Evolutionary conservation across 768 basidiomycete species (phyloP).

Genomic region (Crepidotus variabilis): DNA sequence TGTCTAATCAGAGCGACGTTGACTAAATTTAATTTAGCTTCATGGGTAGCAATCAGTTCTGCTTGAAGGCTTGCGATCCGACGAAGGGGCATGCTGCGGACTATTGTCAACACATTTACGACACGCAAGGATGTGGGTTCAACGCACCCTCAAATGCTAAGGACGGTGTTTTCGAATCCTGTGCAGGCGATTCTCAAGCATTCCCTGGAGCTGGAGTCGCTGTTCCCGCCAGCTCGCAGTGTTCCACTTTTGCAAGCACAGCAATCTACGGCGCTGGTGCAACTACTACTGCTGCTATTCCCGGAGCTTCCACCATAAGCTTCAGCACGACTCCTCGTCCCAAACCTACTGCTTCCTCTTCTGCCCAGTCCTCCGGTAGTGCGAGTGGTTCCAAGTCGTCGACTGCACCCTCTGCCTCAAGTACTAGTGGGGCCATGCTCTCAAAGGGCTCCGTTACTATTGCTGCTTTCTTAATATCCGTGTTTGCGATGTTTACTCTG

Average conservation of each 20-base stretch:
- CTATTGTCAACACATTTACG: constrained; percentile 71
- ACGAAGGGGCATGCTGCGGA: constrained; percentile 39
- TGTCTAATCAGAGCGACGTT: no score
- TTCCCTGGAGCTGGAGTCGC: constrained; percentile 48
- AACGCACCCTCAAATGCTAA: constrained; percentile 66
- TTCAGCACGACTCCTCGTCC: constrained; percentile 4
- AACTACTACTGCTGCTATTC: constrained; percentile 15
- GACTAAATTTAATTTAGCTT: constrained; percentile 40
- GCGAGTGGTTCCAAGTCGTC: constrained; percentile 1
- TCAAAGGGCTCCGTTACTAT: neutral
- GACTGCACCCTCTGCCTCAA: neutral
- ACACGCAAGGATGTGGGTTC: constrained; percentile 71
- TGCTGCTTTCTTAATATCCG: neutral
- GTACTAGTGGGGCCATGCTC: constrained; percentile 1
- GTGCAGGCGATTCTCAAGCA: constrained; percentile 62
- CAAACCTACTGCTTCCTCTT: neutral
- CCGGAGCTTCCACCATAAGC: constrained; percentile 15
- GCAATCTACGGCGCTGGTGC: constrained; percentile 24
- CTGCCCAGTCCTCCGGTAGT: neutral
- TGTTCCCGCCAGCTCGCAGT: constrained; percentile 35
- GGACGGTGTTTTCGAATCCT: constrained; percentile 58
- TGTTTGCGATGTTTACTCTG: neutral
- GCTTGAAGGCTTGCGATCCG: constrained; percentile 72
- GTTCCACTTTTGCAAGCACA: constrained; percentile 25
- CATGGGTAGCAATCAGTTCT: constrained; percentile 63